These are phyloP conservation scores for Penstemon eatonii DNA, from an alignment of 257 asterid species.

Conservation along the genomic window DNA sequence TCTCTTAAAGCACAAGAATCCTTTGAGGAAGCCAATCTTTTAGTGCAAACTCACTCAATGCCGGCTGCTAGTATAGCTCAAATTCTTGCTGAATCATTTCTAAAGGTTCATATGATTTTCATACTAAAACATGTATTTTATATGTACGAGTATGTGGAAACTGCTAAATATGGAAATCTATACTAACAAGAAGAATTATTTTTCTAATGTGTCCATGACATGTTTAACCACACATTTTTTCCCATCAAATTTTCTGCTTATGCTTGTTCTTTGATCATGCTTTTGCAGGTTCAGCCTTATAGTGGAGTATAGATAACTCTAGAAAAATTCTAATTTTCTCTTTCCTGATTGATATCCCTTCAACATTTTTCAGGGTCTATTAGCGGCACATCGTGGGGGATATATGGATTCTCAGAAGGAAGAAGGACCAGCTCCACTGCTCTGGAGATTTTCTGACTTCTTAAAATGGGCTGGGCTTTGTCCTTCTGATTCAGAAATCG, in stretches of 20 bases:
- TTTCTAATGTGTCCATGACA: slow-evolving; percentile 18
- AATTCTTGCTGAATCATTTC: slow-evolving; percentile 93
- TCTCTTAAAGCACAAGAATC: slow-evolving; percentile 98
- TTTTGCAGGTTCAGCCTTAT: slow-evolving; percentile 12
- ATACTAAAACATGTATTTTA: not conserved
- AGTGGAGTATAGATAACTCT: slow-evolving; percentile 12
- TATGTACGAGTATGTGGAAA: too few species aligned
- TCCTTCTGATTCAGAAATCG: slow-evolving; percentile 91
- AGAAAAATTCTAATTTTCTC: not conserved
- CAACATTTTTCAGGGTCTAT: slow-evolving; percentile 63
- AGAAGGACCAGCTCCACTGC: slow-evolving; percentile 97
- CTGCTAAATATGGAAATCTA: too few species aligned
- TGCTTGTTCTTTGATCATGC: slow-evolving; percentile 11
- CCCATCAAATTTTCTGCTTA: slow-evolving; percentile 6
- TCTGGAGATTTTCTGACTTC: slow-evolving; percentile 97
- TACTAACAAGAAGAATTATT: slow-evolving; percentile 14
- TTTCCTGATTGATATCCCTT: slow-evolving; percentile 14
- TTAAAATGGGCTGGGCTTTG: slow-evolving; percentile 99
- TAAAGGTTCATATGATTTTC: slow-evolving; percentile 56
- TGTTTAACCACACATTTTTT: slow-evolving; percentile 2
- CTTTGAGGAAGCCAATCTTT: slow-evolving; percentile 81
- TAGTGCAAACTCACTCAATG: slow-evolving; percentile 84
- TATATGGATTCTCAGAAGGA: slow-evolving; percentile 98
- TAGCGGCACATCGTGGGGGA: slow-evolving; percentile 99
- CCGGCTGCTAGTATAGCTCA: slow-evolving; percentile 96